phyloP scores from a whole-genome alignment of 2,329 filamentous ascomycete genomes.

The Westerdykella ornata region DNA sequence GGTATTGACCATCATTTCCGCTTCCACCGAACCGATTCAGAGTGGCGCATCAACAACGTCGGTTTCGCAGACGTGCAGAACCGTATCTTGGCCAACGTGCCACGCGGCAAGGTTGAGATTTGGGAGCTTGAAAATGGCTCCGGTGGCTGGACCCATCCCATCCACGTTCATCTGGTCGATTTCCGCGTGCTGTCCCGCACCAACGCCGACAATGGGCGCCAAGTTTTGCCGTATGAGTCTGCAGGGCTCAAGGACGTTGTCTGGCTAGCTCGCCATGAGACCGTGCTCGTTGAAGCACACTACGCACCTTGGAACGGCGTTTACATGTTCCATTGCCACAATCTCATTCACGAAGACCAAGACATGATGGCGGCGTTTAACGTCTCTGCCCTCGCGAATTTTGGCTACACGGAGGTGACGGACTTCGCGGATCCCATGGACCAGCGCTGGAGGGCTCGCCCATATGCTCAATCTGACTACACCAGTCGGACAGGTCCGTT shows the following conservation, averaged over 20 bases:
- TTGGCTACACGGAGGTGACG: conserved; percentile 21
- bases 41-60: conserved; percentile 30
- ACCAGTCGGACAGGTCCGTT: conserved; percentile 12
- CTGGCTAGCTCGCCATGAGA: conserved; percentile 45
- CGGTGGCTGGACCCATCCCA: conserved; percentile 49
- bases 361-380: conserved; percentile 40
- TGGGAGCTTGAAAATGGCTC: conserved; percentile 42
- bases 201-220: conserved; percentile 28
- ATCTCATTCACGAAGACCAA: conserved; percentile 40
- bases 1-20: conserved; percentile 26
- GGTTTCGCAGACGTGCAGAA: conserved; percentile 27
- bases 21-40: conserved; percentile 24
- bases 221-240: conserved; percentile 43
- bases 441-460: conserved; percentile 13
- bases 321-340: conserved; percentile 43
- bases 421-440: conserved; percentile 20
- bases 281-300: conserved; percentile 16
- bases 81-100: conserved; percentile 29
- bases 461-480: conserved; percentile 12
- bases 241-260: conserved; percentile 53
- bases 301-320: conserved; percentile 39
- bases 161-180: conserved; percentile 54
- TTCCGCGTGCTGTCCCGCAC: conserved; percentile 47
- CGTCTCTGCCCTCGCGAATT: conserved; percentile 25
- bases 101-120: conserved; percentile 30